Evolutionary conservation across 805 yeast genomes (phyloP).

Genomic region (Saccharomycopsis schoenii): DNA sequence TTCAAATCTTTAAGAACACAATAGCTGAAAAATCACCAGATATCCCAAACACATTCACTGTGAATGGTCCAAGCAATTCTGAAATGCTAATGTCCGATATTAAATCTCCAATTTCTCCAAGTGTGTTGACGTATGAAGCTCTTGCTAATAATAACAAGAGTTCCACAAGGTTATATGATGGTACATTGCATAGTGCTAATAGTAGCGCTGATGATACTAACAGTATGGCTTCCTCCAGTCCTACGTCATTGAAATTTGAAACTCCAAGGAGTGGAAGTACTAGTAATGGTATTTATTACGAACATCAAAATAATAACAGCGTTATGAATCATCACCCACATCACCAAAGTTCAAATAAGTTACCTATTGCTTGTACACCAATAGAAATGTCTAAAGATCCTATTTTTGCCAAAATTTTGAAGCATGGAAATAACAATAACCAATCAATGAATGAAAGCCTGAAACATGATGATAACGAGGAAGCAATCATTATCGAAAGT

Average conservation of each 20-base stretch:
- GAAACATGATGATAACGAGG: background rate
- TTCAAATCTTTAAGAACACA: background rate
- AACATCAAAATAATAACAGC: background rate
- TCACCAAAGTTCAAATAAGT: background rate
- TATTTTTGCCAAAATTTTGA: constrained; percentile 16
- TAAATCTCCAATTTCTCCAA: background rate
- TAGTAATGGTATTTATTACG: background rate
- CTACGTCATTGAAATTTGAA: background rate
- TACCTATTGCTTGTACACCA: constrained; percentile 13
- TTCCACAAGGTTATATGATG: background rate
- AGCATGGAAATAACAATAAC: background rate
- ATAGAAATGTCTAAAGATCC: constrained; percentile 18
- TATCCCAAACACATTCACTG: background rate
- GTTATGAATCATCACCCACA: background rate
- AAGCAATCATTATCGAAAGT: background rate
- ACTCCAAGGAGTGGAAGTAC: background rate
- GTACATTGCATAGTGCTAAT: background rate
- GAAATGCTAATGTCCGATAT: background rate
- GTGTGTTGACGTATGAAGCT: background rate
- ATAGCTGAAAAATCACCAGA: background rate
- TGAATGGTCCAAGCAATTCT: background rate
- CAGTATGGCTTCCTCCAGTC: background rate
- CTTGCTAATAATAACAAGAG: background rate
- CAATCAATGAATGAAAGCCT: background rate
- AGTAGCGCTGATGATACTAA: background rate